Evolutionary conservation across 768 basidiomycete genomes (phyloP), one percentile per base, ranked within the genome.

Genomic region (Scleroderma bovista): DNA sequence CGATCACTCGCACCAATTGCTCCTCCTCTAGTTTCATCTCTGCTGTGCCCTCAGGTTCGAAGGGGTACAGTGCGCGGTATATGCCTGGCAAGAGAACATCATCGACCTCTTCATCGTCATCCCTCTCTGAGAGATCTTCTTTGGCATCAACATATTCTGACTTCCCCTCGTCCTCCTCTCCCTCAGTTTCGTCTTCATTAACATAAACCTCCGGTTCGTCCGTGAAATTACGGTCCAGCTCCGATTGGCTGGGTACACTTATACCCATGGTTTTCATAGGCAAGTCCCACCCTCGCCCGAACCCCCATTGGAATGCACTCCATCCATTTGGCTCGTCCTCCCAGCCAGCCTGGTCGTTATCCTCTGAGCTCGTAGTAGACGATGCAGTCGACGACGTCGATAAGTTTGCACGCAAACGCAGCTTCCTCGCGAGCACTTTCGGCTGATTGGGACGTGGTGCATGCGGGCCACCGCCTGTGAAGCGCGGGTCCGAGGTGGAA

Each of bases 21-120:
- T 84, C 90, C 65, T 89, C 86, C 55, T 75, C 79, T 48, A 93
- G 67, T 39, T 72, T 73, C 87, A 92, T 89, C 78, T 93, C 91
- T 31, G 87, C 85, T 16, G 79, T 80, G 2, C 88, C 84, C 58
- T 91, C 87, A 0, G 87, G 85, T 52, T 83, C 81, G 54, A 93
- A 92, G 4, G 81, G 74, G 54, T 85, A 93, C 64, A 89, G 12
- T 8, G 90, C 88, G 15, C 84, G 79, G 59, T 93, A 93, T 1
- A 86, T 51, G 0, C 90, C 90, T 0, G 89, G 85, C 19, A 72
- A 67, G 2, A 88, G 73, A 37, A 72, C 23, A 17, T 43, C 12
- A 6, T 26, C 73, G 1, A 51, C 56, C 22, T 64, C 64, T 29
- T 52, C 60, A 20, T 60, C 62, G 17, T 49, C 61, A 22, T 67